Conservation (phyloP, 2,329 filamentous ascomycete genomes). For the Aspergillus fumigatiaffinis region DNA sequence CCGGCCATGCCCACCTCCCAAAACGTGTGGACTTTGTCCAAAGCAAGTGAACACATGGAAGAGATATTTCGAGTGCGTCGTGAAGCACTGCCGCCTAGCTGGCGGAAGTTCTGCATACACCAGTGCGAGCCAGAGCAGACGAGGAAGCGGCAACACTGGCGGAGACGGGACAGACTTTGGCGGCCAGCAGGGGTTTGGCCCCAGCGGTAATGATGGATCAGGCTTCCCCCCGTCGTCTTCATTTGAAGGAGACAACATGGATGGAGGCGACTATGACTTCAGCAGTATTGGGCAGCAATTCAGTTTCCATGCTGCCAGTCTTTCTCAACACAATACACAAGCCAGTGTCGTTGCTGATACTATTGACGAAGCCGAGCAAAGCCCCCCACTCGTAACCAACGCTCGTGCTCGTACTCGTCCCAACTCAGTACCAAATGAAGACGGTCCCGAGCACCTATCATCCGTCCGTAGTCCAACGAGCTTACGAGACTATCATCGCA, state of each 20-base stretch:
- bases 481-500: not conserved
- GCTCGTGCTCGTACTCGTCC: not conserved
- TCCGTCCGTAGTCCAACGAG: not conserved
- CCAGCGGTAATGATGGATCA: not conserved
- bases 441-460: not conserved
- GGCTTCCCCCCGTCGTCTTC: not conserved
- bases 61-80: slow-evolving; percentile 11
- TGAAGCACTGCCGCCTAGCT: slow-evolving; percentile 9
- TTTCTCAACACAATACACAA: not conserved
- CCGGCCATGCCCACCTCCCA: not conserved
- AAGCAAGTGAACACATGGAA: slow-evolving; percentile 7
- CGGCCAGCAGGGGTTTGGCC: not conserved
- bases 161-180: not conserved
- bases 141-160: slow-evolving; percentile 6
- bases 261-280: not conserved
- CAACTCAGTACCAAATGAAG: not conserved
- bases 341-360: not conserved
- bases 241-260: not conserved
- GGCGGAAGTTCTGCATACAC: not conserved
- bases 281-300: not conserved
- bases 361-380: not conserved
- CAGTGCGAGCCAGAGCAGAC: slow-evolving; percentile 7
- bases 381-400: not conserved
- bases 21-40: slow-evolving; percentile 3
- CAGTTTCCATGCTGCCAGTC: not conserved